Percentiles rank a stretch among this genome's conserved stretches.
These are phyloP conservation scores for Scleroderma citrinum DNA, from an alignment of 768 basidiomycete genomes.

Conservation along the genomic window DNA sequence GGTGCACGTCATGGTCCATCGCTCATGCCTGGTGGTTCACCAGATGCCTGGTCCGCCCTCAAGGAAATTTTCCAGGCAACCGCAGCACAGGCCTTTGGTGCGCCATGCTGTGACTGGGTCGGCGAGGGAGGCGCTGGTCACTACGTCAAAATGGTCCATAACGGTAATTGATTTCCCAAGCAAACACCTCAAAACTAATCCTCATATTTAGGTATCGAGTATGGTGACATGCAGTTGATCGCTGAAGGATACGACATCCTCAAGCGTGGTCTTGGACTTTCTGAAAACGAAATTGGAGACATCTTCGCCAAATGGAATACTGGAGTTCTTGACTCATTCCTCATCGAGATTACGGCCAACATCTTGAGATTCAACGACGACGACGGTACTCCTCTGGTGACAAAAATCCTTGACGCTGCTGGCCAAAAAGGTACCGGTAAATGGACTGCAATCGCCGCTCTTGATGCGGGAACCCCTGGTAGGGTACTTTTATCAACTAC, in stretches of 20 bases:
- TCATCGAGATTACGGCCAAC: conserved; percentile 96
- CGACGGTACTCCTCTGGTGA: conserved; percentile 85
- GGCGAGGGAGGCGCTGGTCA: conserved; percentile 93
- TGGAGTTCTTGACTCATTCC: conserved; percentile 98
- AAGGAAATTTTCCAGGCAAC: conserved; percentile 99
- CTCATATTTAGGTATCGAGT: conserved; percentile 79
- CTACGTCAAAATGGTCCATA: conserved; percentile 99
- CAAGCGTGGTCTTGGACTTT: conserved; percentile 86
- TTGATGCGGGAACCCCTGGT: conserved; percentile 89
- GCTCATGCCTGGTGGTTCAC: conserved; percentile 97
- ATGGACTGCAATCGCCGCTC: conserved; percentile 97
- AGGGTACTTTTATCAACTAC: conserved; percentile 19
- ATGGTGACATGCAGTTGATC: conserved; percentile 99
- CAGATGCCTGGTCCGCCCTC: conserved; percentile 92
- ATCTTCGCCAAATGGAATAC: conserved; percentile 97
- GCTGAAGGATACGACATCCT: conserved; percentile 99
- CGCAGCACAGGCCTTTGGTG: conserved; percentile 89
- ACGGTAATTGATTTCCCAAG: conserved; percentile 45
- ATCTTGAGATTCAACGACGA: conserved; percentile 97
- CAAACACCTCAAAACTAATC: conserved; percentile 4
- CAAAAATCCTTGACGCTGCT: conserved; percentile 92
- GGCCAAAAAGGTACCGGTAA: conserved; percentile 99
- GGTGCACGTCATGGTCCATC: conserved; percentile 96
- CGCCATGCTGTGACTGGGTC: conserved; percentile 99
- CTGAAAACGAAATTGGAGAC: conserved; percentile 85